Evolutionary conservation across 2,329 filamentous ascomycete genomes (phyloP).

Genomic region (Trichoderma harzianum): DNA sequence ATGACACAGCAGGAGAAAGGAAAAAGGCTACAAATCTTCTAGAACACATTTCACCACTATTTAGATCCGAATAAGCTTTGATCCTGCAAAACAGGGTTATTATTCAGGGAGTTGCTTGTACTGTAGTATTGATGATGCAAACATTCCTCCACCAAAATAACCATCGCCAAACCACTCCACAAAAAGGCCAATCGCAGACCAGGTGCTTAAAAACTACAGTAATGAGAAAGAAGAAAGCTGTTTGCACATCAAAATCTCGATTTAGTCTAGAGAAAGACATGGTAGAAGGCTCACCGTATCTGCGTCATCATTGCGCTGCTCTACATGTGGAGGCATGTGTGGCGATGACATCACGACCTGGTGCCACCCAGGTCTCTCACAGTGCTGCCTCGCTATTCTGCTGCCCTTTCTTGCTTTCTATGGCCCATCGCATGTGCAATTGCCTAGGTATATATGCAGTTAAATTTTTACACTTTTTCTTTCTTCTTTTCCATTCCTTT

Average conservation of each 20-base stretch:
- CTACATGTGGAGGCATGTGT: slow-evolving; percentile 11
- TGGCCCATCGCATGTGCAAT: not conserved
- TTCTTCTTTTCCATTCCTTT: not conserved
- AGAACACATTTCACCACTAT: not conserved
- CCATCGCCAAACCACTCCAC: not conserved
- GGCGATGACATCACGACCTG: slow-evolving; percentile 19
- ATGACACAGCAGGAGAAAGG: not conserved
- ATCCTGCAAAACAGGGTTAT: not conserved
- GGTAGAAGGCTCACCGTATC: not conserved
- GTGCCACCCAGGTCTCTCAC: not conserved
- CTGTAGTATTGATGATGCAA: not conserved
- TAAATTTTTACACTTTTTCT: not conserved
- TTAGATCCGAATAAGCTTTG: not conserved
- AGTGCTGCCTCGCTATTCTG: not conserved
- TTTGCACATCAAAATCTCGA: not conserved
- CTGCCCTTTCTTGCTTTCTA: not conserved
- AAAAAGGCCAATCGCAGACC: not conserved
- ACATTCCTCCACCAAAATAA: not conserved
- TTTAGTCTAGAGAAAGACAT: not conserved
- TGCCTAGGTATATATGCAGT: not conserved
- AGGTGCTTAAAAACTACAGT: not conserved
- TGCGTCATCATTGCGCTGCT: slow-evolving; percentile 19
- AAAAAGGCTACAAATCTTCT: not conserved
- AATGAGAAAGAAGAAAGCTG: not conserved
- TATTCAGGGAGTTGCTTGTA: not conserved